Evolutionary conservation across 805 yeast species (phyloP).

Genomic region (Clavispora fructus): DNA sequence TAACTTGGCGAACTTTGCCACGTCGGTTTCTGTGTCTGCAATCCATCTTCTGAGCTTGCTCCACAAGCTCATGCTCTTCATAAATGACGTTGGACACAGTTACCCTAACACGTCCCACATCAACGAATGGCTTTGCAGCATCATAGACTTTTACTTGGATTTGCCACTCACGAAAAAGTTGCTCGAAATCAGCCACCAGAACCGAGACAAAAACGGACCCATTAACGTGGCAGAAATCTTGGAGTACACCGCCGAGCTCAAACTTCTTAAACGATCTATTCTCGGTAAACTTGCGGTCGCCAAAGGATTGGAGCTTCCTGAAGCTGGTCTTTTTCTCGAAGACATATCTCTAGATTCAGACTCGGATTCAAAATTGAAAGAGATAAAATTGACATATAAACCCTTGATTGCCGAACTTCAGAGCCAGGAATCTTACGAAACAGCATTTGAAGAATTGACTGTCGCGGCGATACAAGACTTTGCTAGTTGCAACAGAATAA

Average conservation of each 20-base stretch:
- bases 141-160: slow-evolving; percentile 38
- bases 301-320: slow-evolving; percentile 7
- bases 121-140: slow-evolving; percentile 35
- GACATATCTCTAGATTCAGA: slow-evolving; percentile 4
- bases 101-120: slow-evolving; percentile 14
- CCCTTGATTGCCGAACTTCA: slow-evolving; percentile 12
- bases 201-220: slow-evolving; percentile 9
- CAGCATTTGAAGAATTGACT: slow-evolving; percentile 47
- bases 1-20: slow-evolving; percentile 29
- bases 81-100: slow-evolving; percentile 31
- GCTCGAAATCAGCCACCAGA: slow-evolving; percentile 17
- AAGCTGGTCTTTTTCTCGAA: slow-evolving; percentile 20
- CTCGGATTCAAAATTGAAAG: neutral
- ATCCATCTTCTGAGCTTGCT: slow-evolving; percentile 35
- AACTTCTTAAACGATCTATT: slow-evolving; percentile 41
- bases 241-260: slow-evolving; percentile 46
- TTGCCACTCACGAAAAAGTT: slow-evolving; percentile 19
- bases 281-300: slow-evolving; percentile 7
- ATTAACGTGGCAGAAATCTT: slow-evolving; percentile 18
- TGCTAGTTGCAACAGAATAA: slow-evolving; percentile 45
- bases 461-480: slow-evolving; percentile 51
- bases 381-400: slow-evolving; percentile 9
- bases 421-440: slow-evolving; percentile 17
- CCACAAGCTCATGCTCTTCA: slow-evolving; percentile 32
- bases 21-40: slow-evolving; percentile 38